A percentile compares a stretch with the other conserved stretches of the same genome.
Evolutionary conservation across 805 yeast genomes (phyloP).

Genomic region (Candida dajiaensis): DNA sequence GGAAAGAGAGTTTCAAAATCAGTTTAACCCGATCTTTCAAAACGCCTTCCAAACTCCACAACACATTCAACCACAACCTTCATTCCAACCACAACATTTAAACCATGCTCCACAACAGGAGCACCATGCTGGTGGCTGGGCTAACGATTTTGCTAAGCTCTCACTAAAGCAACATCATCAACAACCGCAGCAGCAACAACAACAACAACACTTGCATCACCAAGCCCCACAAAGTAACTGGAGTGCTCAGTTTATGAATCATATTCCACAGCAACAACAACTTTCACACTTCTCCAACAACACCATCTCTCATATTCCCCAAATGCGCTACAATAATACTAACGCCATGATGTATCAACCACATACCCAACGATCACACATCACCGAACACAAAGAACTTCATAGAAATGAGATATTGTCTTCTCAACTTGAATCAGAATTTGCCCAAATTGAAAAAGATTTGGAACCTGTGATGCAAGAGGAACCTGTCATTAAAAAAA

Average conservation of each 20-base stretch:
- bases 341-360: slow-evolving; percentile 5
- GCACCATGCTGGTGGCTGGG: slow-evolving; percentile 15
- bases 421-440: slow-evolving; percentile 14
- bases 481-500: neutral
- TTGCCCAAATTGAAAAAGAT: slow-evolving; percentile 10
- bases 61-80: slow-evolving; percentile 4
- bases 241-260: slow-evolving; percentile 15
- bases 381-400: slow-evolving; percentile 21
- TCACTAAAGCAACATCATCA: slow-evolving; percentile 3
- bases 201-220: slow-evolving; percentile 7
- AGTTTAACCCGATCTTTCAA: slow-evolving; percentile 7
- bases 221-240: slow-evolving; percentile 4
- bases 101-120: neutral
- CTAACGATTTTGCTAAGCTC: slow-evolving; percentile 18
- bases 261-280: slow-evolving; percentile 2
- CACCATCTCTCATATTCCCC: slow-evolving; percentile 2
- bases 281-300: slow-evolving; percentile 1
- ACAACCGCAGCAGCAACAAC: slow-evolving; percentile 6
- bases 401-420: slow-evolving; percentile 11
- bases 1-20: slow-evolving; percentile 17
- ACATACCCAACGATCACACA: slow-evolving; percentile 3
- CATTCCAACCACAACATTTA: neutral
- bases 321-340: slow-evolving; percentile 3
- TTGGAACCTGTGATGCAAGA: neutral
- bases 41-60: slow-evolving; percentile 8